Evolutionary conservation across 192 early-diverging fungal genomes (phyloP).

Genomic region (Funneliformis geosporum): DNA sequence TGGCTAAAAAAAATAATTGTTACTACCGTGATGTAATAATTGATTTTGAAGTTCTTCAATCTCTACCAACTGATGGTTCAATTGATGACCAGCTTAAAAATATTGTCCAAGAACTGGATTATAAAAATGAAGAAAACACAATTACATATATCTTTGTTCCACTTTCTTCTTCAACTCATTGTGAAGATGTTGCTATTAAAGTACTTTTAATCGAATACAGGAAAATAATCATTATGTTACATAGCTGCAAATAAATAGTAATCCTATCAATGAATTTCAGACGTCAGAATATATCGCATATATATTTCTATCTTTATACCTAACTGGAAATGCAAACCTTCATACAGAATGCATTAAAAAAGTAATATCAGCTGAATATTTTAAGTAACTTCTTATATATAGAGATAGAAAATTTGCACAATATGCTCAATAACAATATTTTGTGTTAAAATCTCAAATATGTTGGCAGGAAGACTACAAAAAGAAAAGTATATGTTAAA

Average conservation of each 20-base stretch:
- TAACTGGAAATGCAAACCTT: not conserved
- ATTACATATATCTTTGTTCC: not conserved
- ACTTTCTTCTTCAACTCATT: not conserved
- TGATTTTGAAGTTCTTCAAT: no score
- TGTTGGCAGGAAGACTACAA: no score
- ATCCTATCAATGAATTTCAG: slow-evolving; percentile 12
- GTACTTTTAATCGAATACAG: not conserved
- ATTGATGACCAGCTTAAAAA: no score
- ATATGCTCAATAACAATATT: not conserved
- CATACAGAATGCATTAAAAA: slow-evolving; percentile 5
- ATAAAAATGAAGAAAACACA: no score
- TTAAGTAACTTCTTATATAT: not conserved
- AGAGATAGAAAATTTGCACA: slow-evolving; percentile 4
- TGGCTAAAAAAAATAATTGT: no score
- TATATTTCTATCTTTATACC: slow-evolving; percentile 8
- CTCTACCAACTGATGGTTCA: no score
- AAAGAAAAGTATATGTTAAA: no score
- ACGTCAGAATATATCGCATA: slow-evolving; percentile 1
- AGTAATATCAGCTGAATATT: not conserved
- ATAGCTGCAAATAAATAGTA: not conserved
- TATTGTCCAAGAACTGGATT: no score
- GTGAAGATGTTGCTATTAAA: slow-evolving; percentile 8
- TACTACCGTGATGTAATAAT: no score
- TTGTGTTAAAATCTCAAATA: not conserved
- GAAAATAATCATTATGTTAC: not conserved